Evolutionary conservation across 306 rosid genomes (phyloP).

Genomic region (Fragaria iinumae): DNA sequence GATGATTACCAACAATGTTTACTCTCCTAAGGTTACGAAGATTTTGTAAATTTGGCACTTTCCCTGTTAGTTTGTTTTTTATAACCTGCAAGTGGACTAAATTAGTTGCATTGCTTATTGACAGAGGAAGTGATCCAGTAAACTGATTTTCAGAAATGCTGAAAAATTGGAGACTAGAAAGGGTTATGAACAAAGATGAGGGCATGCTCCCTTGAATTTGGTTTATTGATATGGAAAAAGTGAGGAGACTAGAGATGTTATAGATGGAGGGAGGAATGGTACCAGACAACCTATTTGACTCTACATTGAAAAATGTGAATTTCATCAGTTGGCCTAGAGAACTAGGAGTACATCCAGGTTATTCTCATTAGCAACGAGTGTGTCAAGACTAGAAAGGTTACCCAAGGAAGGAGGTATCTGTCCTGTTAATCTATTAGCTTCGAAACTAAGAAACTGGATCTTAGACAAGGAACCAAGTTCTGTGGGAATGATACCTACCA

Average conservation of each 20-base stretch:
- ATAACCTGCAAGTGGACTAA: accelerated
- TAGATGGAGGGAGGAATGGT: neutral
- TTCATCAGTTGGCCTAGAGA: neutral
- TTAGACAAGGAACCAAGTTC: too few species aligned
- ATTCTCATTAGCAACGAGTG: too few species aligned
- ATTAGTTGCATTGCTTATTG: neutral
- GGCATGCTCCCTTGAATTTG: neutral
- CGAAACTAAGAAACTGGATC: too few species aligned
- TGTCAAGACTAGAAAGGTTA: neutral
- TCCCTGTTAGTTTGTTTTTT: neutral
- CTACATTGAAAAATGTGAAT: too few species aligned
- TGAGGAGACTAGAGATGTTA: neutral
- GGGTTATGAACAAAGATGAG: neutral
- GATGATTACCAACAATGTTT: neutral
- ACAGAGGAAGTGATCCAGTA: neutral
- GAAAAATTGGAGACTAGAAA: neutral
- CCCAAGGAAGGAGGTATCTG: neutral
- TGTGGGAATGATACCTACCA: too few species aligned
- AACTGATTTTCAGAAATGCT: too few species aligned
- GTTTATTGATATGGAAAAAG: neutral
- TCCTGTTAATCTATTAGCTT: neutral
- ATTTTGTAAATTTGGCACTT: neutral
- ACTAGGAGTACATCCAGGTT: neutral
- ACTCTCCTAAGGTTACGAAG: neutral
- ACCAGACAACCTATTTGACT: neutral